phyloP scores from a whole-genome alignment of 1,284 basidiomycete species.

The Ustilago loliicola region DNA sequence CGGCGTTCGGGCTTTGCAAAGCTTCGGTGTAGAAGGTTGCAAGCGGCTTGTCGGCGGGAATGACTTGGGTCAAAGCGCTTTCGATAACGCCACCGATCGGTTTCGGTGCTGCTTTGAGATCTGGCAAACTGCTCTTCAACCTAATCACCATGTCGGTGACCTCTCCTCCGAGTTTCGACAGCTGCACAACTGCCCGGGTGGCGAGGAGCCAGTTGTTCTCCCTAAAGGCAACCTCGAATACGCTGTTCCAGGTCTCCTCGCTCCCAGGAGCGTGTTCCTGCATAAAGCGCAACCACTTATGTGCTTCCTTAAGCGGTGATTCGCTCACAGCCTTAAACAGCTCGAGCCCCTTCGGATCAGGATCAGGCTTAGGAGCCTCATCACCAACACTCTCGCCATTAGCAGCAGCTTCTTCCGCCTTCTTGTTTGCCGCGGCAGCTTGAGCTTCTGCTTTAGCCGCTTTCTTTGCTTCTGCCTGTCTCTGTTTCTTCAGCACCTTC shows the following conservation, averaged over 20 bases:
- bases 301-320: constrained; percentile 80
- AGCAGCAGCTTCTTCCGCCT: constrained; percentile 40
- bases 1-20: constrained; percentile 9
- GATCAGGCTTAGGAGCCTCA: constrained; percentile 76
- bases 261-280: constrained; percentile 72
- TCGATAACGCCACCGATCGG: constrained; percentile 70
- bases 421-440: constrained; percentile 36
- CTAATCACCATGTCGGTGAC: constrained; percentile 81
- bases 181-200: constrained; percentile 78
- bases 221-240: constrained; percentile 85
- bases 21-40: constrained; percentile 78
- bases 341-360: constrained; percentile 66
- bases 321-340: constrained; percentile 33
- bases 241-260: constrained; percentile 80
- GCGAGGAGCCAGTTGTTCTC: constrained; percentile 85
- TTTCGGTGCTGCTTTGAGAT: constrained; percentile 28
- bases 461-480: constrained; percentile 41
- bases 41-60: constrained; percentile 70
- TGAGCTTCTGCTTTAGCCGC: constrained; percentile 35
- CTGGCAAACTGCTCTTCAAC: constrained; percentile 73
- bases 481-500: constrained; percentile 44
- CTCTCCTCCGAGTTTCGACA: constrained; percentile 75
- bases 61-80: constrained; percentile 68
- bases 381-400: constrained; percentile 77
- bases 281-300: constrained; percentile 81